Base-by-base conservation (phyloP, 148 eudicot genomes). In the Rhododendron williamsianum region DNA sequence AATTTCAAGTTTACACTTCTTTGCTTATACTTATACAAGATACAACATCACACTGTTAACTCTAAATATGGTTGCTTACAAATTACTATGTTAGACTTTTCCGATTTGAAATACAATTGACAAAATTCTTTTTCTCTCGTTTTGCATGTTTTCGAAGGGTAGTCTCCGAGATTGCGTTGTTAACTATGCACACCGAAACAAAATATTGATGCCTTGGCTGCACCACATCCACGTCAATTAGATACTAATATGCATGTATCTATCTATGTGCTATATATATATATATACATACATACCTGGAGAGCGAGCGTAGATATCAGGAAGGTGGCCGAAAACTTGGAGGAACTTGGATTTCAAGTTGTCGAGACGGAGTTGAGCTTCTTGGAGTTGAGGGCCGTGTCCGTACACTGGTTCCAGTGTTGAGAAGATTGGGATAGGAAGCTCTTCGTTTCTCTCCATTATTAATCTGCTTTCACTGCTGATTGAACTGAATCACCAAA, bases 221-320 rank as follows among this genome's bases (percentile, higher is more conserved):
- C n/a, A 23, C 27, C 67, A 60, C 1, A 25, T 65, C 12, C 72
- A 25, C 33, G 4, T 65, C 13, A 67, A 67, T 9, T 11, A 9
- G n/a, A 2, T 23, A 67, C 25, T 67, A n/a, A 25, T 3, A 25
- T 11, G 36, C 15, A 4, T 27, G 35, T 11, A 10, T 69, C 33
- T 9, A 25, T 65, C 13, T 65, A 45, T 9, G 35, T 27, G 38
- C 15, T 13, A 11, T 33, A 33, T 2, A 49, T 49, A 38, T 27
- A 27, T 27, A 27, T 27, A 27, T 4, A 41, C 6, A 41, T 49
- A 49, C 15, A 15, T 23, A 95, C 99, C 99, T 82, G 99, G 99
- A 58, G 99, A 94, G 87, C 98, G 93, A 84, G 99, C 97, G 79
- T 90, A 95, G 80, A 94, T 30, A 2, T 93, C 85, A 43, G 99